phyloP scores from a whole-genome alignment of 1,139 yeast genomes.

The Kazachstania sp. region DNA sequence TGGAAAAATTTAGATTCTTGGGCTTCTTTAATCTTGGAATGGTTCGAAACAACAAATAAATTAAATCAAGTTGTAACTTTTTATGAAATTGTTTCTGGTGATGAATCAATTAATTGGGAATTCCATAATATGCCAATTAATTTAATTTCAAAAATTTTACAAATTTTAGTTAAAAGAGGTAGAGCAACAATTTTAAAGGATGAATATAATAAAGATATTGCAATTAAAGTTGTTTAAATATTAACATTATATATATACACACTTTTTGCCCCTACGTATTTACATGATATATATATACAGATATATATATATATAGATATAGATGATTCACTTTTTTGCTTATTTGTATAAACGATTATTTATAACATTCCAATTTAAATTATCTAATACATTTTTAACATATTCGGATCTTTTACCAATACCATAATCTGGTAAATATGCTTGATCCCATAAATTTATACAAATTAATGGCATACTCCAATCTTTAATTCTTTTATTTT shows the following conservation, averaged over 20 bases:
- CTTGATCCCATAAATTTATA: slow-evolving; percentile 81
- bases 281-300: not conserved
- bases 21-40: slow-evolving; percentile 53
- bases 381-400: slow-evolving; percentile 65
- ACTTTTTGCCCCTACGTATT: slow-evolving; percentile 1
- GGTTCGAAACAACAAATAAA: slow-evolving; percentile 73
- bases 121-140: slow-evolving; percentile 56
- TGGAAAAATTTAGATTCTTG: slow-evolving; percentile 74
- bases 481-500: slow-evolving; percentile 39
- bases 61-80: slow-evolving; percentile 69
- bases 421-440: slow-evolving; percentile 78
- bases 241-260: not conserved
- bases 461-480: slow-evolving; percentile 72
- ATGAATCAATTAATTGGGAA: slow-evolving; percentile 46
- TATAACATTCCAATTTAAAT: slow-evolving; percentile 82
- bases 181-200: slow-evolving; percentile 58
- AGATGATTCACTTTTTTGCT: no score
- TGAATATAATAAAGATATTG: slow-evolving; percentile 50
- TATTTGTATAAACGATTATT: slow-evolving; percentile 45
- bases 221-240: slow-evolving; percentile 52
- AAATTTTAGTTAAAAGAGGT: slow-evolving; percentile 54
- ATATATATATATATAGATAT: no score
- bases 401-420: slow-evolving; percentile 66
- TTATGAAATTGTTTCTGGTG: slow-evolving; percentile 68
- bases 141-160: slow-evolving; percentile 48